Evolutionary conservation across 164 flowering plant genomes (phyloP).

Genomic region (Berberis vulgaris): DNA sequence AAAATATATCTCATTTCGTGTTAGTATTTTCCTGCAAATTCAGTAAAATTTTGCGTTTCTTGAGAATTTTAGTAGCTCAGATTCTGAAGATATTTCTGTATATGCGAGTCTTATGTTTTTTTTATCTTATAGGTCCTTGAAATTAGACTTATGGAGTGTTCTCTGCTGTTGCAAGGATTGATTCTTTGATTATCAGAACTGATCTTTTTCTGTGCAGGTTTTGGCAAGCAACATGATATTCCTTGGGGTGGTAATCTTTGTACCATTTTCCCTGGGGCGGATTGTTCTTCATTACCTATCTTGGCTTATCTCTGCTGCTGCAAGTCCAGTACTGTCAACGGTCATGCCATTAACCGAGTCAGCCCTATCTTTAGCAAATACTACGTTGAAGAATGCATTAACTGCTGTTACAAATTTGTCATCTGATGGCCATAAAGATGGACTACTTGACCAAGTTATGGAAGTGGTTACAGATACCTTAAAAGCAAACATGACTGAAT

Average conservation of each 20-base stretch:
- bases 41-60: too few relatives aligned
- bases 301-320: conserved; percentile 62
- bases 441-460: conserved; percentile 31
- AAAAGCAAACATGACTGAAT: conserved; percentile 40
- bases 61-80: too few relatives aligned
- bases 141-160: too few relatives aligned
- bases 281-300: conserved; percentile 54
- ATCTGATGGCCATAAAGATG: conserved; percentile 35
- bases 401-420: conserved; percentile 61
- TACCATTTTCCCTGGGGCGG: conserved; percentile 89
- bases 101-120: too few relatives aligned
- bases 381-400: conserved; percentile 62
- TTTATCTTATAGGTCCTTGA: too few relatives aligned
- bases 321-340: conserved; percentile 49
- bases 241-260: conserved; percentile 83
- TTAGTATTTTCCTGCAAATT: too few relatives aligned
- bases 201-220: conserved; percentile 50
- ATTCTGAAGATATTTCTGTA: too few relatives aligned
- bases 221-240: conserved; percentile 96
- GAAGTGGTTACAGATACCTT: conserved; percentile 44
- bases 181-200: background rate
- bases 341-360: conserved; percentile 63
- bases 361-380: conserved; percentile 68
- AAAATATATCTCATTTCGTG: too few relatives aligned
- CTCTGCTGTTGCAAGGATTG: background rate